phyloP scores from a whole-genome alignment of 2,329 filamentous ascomycete genomes.

The Epichloe uncinata region DNA sequence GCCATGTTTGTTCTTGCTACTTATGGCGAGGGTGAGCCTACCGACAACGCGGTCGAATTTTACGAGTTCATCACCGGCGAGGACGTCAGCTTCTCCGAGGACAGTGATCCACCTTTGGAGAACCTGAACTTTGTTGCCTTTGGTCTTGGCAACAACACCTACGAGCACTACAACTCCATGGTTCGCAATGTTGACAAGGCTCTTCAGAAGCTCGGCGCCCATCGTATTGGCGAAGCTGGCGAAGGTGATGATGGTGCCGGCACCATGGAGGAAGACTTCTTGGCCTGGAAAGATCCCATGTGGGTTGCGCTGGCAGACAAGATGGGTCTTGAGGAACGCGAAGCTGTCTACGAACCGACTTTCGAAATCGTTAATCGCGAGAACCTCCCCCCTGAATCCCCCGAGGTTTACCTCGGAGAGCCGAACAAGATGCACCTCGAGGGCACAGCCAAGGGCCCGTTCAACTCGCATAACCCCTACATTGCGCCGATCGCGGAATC shows the following conservation, averaged over 20 bases:
- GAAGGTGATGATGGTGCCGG: conserved; percentile 96
- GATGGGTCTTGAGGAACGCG: conserved; percentile 86
- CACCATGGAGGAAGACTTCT: conserved; percentile 98
- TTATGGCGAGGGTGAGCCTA: conserved; percentile 96
- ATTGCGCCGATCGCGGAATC: conserved; percentile 89
- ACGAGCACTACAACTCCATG: conserved; percentile 99
- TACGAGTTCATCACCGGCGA: conserved; percentile 89
- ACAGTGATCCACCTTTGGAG: conserved; percentile 56
- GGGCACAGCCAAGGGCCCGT: conserved; percentile 70
- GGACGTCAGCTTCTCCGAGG: conserved; percentile 66
- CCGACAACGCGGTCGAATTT: conserved; percentile 97
- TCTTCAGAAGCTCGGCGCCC: conserved; percentile 68
- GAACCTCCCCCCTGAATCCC: conserved; percentile 59
- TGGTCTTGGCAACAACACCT: conserved; percentile 96
- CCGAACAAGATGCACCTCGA: conserved; percentile 94
- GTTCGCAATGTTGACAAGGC: conserved; percentile 80
- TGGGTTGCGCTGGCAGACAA: conserved; percentile 73
- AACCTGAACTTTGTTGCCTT: conserved; percentile 92
- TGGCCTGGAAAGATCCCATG: conserved; percentile 99
- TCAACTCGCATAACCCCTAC: conserved; percentile 93
- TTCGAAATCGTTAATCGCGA: conserved; percentile 72
- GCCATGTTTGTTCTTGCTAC: conserved; percentile 93
- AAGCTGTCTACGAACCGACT: conserved; percentile 88
- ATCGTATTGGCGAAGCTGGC: conserved; percentile 73
- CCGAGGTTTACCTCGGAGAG: conserved; percentile 86